A percentile compares a stretch with the other conserved stretches of the same genome.
These are phyloP conservation scores for Kwoniella sp. DNA, from an alignment of 768 basidiomycete genomes.

Conservation along the genomic window DNA sequence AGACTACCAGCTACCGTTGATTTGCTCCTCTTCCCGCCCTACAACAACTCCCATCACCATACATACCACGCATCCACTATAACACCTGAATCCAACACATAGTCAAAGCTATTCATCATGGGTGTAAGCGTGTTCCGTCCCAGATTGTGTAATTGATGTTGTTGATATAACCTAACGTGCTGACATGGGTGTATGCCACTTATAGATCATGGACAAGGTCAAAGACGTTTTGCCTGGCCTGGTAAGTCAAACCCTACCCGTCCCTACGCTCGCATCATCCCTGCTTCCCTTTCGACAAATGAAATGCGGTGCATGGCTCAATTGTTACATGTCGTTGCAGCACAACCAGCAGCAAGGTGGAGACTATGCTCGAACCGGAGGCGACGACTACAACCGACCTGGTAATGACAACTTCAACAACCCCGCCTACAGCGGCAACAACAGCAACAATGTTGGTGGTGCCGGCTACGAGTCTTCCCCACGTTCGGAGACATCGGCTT, in stretches of 20 bases:
- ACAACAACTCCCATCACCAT: neutral
- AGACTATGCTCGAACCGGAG: neutral
- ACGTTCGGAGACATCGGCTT: neutral
- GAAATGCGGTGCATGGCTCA: too few relatives aligned
- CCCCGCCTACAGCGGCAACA: neutral
- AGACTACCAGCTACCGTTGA: too few relatives aligned
- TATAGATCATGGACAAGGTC: neutral
- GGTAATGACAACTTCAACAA: conserved; percentile 1
- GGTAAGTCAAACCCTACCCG: too few relatives aligned
- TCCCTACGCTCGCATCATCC: too few relatives aligned
- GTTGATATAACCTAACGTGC: neutral
- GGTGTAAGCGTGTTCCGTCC: neutral
- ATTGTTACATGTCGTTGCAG: too few relatives aligned
- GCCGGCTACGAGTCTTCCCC: neutral
- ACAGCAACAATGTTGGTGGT: neutral
- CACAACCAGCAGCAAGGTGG: neutral
- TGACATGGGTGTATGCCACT: neutral
- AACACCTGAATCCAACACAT: neutral
- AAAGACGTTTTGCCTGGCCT: neutral
- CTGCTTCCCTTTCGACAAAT: too few relatives aligned
- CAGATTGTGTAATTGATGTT: neutral
- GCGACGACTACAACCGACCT: neutral
- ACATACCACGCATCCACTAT: neutral
- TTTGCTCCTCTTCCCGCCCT: too few relatives aligned
- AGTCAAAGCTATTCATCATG: neutral